Conservation (phyloP, 2,329 filamentous ascomycete genomes). For the Ophiostoma sp. region DNA sequence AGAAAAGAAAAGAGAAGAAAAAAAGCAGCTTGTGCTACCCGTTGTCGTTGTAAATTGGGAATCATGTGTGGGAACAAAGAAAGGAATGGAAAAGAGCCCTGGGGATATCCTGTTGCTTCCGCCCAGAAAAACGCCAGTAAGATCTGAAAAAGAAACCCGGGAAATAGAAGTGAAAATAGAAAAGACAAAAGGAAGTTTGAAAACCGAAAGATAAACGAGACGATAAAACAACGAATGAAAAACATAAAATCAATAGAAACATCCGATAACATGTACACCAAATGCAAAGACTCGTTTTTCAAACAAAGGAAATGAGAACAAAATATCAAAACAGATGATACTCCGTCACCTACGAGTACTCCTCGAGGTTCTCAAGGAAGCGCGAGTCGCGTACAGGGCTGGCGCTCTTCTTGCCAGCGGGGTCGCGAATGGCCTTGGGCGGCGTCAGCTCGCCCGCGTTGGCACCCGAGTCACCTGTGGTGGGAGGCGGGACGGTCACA, state of each 20-base stretch:
- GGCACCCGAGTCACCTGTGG: conserved; percentile 29
- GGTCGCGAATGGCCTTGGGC: conserved; percentile 33
- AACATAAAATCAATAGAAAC: neutral
- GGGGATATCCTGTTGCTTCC: conserved; percentile 21
- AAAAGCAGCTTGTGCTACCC: neutral
- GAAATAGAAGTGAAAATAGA: neutral
- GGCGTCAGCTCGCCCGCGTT: conserved; percentile 32
- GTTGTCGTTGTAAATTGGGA: conserved; percentile 1
- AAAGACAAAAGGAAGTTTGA: neutral
- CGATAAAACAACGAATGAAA: neutral
- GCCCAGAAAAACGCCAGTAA: conserved; percentile 13
- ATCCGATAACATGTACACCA: neutral
- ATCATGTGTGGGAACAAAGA: neutral
- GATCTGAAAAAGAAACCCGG: neutral
- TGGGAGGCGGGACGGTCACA: conserved; percentile 16
- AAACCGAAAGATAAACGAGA: neutral
- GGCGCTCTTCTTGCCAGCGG: conserved; percentile 34
- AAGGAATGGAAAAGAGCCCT: conserved; percentile 9
- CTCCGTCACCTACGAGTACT: neutral
- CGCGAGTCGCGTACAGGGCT: conserved; percentile 51
- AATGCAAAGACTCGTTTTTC: neutral
- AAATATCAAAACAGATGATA: neutral
- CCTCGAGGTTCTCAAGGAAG: conserved; percentile 52
- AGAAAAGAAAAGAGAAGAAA: neutral
- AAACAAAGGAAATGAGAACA: neutral